These are phyloP conservation scores for Penicillium sp. DNA, from an alignment of 2,329 filamentous ascomycete genomes.

Conservation along the genomic window DNA sequence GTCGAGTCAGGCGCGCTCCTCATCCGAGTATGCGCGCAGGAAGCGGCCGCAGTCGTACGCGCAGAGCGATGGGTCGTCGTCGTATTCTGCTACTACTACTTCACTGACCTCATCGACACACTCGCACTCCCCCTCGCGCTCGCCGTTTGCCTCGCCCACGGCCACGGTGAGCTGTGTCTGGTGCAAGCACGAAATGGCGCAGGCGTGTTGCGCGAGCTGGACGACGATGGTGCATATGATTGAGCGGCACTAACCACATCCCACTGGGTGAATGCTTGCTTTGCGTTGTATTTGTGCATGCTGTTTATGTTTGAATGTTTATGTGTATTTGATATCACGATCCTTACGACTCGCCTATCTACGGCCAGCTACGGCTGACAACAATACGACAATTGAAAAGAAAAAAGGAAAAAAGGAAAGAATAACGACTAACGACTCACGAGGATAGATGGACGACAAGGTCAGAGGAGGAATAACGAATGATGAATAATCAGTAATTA, in stretches of 20 bases:
- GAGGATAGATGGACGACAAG: no score
- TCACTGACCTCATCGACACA: neutral
- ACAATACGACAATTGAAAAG: no score
- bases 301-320: neutral
- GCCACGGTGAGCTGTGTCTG: slow-evolving; percentile 9
- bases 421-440: no score
- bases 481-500: no score
- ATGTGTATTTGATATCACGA: no score
- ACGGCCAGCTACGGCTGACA: no score
- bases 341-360: no score
- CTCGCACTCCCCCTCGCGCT: neutral
- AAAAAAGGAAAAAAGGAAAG: no score
- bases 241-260: slow-evolving; percentile 13
- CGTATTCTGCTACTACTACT: neutral
- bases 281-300: no score
- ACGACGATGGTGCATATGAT: slow-evolving; percentile 15
- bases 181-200: slow-evolving; percentile 13
- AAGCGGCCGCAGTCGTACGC: neutral
- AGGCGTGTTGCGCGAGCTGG: slow-evolving; percentile 13
- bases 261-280: no score
- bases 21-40: neutral
- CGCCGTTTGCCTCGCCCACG: neutral
- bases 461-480: no score
- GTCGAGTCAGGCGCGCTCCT: slow-evolving; percentile 2
- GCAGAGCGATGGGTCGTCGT: neutral